Conservation (phyloP, 768 basidiomycete genomes). For the Tephrocybe sp. region DNA sequence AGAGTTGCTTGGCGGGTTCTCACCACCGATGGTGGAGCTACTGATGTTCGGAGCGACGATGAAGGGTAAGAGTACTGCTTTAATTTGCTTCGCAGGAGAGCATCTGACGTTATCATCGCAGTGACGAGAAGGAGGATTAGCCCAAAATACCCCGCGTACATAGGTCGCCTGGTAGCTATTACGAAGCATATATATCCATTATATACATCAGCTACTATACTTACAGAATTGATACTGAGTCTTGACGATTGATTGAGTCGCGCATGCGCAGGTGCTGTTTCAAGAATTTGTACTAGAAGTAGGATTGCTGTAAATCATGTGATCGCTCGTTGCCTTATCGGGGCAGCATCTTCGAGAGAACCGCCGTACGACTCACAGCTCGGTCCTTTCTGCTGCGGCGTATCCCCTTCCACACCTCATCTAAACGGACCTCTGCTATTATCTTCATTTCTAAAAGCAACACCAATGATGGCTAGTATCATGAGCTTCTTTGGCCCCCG, state of each 20-base stretch:
- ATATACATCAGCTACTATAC: constrained; percentile 8
- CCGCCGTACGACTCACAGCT: constrained; percentile 5
- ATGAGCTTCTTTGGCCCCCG: constrained; percentile 91
- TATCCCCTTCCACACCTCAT: constrained; percentile 11
- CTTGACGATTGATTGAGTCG: background rate
- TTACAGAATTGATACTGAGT: background rate
- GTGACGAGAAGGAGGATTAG: constrained; percentile 33
- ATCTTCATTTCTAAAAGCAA: constrained; percentile 1
- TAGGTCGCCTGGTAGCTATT: constrained; percentile 3
- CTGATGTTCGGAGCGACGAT: constrained; percentile 86
- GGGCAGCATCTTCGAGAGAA: constrained; percentile 28
- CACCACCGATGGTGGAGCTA: constrained; percentile 67
- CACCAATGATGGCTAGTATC: constrained; percentile 66
- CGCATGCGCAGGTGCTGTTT: background rate
- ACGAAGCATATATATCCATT: constrained; percentile 6
- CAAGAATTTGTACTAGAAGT: background rate
- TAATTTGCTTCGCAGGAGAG: constrained; percentile 3
- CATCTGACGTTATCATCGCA: constrained; percentile 19
- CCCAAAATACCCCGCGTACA: constrained; percentile 8
- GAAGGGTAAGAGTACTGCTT: constrained; percentile 48
- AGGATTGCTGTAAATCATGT: constrained; percentile 10
- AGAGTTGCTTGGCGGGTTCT: constrained; percentile 82
- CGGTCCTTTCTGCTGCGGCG: constrained; percentile 19
- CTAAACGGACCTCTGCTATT: constrained; percentile 10
- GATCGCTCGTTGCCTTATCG: constrained; percentile 33